Evolutionary conservation across 768 basidiomycete genomes (phyloP), one percentile per base, ranked within the genome.

Genomic region (Coprinellus aureogranulatus): DNA sequence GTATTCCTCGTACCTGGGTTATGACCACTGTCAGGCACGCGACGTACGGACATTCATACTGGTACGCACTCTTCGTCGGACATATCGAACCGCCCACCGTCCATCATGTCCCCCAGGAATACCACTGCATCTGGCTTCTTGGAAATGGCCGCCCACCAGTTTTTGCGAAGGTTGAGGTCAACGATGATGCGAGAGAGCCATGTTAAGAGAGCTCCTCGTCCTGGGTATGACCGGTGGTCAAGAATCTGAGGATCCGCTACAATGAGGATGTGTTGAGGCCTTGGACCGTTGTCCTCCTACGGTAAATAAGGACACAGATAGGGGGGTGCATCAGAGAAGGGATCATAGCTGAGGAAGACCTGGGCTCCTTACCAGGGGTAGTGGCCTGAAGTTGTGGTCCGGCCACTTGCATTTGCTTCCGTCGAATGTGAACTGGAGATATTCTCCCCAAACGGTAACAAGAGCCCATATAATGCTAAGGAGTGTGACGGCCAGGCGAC

Each of bases 71-170:
- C 87, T 44, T 70, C 70, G 49, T 83, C 78, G 2, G 80, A 68
- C 80, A 89, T 89, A 22, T 75, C 75, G 26, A 80, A 75, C 53
- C 92, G 77, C 1, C 92, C 94, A 54, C 82, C 85, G 64, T 96
- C 93, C 84, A 96, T 84, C 91, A 96, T 90, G 68, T 97, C 94
- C 37, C 95, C 95, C 22, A 94, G 76, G 61, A 96, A 89, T 2
- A 97, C 74, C 4, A 96, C 82, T 14, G 75, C 81, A 67, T 96
- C 84, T 6, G 94, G 89, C 25, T 70, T 74, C 53, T 83, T 76
- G 5, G 75, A 72, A 52, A 82, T 75, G 2, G 85, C 85, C 8
- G 80, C 85, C 55, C 80, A 79, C 94, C 94, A 97, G 65, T 80
- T 88, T 72, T 93, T 95, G 46, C 90, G 82, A 57, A 96, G 75